Percentiles rank a stretch among this genome's conserved stretches.
Evolutionary conservation across 208 protist species (phyloP).

Genomic region (Leishmania tropica): DNA sequence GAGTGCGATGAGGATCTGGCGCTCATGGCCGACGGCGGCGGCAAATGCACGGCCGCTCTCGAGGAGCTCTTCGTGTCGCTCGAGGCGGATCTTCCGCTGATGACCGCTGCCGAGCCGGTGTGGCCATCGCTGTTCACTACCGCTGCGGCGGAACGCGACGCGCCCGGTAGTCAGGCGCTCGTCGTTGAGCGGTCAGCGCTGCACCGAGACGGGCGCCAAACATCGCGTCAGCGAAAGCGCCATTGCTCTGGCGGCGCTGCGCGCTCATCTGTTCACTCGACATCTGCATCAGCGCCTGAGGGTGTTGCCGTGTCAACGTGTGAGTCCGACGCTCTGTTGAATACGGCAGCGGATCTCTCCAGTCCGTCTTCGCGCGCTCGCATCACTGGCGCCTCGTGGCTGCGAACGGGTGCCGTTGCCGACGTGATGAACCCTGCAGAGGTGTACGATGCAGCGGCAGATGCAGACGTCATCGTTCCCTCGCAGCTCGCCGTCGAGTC

Average conservation of each 20-base stretch:
- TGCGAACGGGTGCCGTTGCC: background rate
- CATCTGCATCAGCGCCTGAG: background rate
- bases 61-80: slow-evolving; percentile 19
- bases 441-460: background rate
- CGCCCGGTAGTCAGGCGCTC: background rate
- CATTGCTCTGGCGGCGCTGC: background rate
- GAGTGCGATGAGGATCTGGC: slow-evolving; percentile 4
- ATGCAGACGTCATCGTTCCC: background rate
- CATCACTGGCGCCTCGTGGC: background rate
- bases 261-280: no score
- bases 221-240: background rate
- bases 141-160: background rate
- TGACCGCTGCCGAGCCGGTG: background rate
- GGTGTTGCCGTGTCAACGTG: background rate
- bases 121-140: slow-evolving; percentile 6
- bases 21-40: background rate
- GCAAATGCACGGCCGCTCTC: background rate
- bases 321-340: background rate
- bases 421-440: background rate
- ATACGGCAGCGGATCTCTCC: background rate
- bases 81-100: slow-evolving; percentile 10
- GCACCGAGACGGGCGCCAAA: background rate
- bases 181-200: slow-evolving; percentile 23
- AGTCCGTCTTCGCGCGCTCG: background rate
- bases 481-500: slow-evolving; percentile 9